Base-by-base conservation (phyloP, 179 eudicot species). In the Pouteria campechiana region DNA sequence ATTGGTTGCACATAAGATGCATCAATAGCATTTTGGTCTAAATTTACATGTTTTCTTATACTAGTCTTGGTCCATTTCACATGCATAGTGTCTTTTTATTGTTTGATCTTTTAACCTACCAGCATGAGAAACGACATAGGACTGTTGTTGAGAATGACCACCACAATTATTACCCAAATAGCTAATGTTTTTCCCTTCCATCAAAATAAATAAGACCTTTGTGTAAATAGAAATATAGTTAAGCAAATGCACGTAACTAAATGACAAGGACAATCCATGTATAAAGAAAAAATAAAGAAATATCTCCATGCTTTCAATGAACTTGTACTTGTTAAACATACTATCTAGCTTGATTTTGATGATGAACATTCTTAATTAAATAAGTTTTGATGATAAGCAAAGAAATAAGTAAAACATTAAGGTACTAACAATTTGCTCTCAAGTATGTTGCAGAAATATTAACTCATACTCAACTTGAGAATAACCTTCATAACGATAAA, bases 141-240 rank as follows among this genome's bases (percentile, higher is more conserved):
- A 52, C 17, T 25, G 57, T 24, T 46, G 50, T 47, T 48, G 52
- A 36, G 77, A 48, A 70, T 58, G 55, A 45, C 68, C 80, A 51
- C 61, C 83, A 54, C 39, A 55, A 40, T 29, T 67, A 37, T 33
- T 53, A 30, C 38, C 61, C 32, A 51, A 37, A 42, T 58, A 55
- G 29, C 50, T 41, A 25, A 51, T 11, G 46, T 70, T 64, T 18
- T 61, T 62, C 31, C 94, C 97, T 66, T 80, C 97, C 84, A 88
- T 83, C 97, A 94, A 88, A 57, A 74, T 75, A 40, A 88, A 82
- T 36, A 88, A 73, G 32, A 88, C 84, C 97, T 88, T 34, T 58
- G 66, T 7, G 30, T 20, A 54, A 31, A 44, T 20, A 34, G 40
- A 39, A 46, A 12, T 47, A 44, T 12, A 34, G 25, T 47, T 57